A percentile compares a stretch with the other conserved stretches of the same genome.
phyloP scores from a whole-genome alignment of 2,329 filamentous ascomycete genomes.

The Aspergillus glaucus region DNA sequence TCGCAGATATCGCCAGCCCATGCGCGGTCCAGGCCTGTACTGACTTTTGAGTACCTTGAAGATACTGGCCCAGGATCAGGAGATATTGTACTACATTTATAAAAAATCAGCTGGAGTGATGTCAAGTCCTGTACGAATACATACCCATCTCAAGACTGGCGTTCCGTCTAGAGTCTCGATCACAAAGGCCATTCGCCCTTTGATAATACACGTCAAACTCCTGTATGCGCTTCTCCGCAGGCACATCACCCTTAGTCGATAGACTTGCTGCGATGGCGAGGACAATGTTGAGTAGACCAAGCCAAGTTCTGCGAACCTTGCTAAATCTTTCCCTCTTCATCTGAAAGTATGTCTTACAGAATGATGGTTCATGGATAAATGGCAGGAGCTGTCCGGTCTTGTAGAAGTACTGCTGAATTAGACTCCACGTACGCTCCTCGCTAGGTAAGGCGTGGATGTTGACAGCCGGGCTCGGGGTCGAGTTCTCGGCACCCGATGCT shows the following conservation, averaged over 20 bases:
- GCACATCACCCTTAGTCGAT: slow-evolving; percentile 4
- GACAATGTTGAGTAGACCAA: slow-evolving; percentile 26
- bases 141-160: slow-evolving; percentile 13
- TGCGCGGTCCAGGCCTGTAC: slow-evolving; percentile 51
- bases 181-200: slow-evolving; percentile 15
- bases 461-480: neutral
- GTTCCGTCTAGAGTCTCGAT: slow-evolving; percentile 13
- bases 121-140: neutral
- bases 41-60: slow-evolving; percentile 50
- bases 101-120: neutral
- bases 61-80: slow-evolving; percentile 46
- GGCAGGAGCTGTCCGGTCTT: slow-evolving; percentile 25
- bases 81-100: slow-evolving; percentile 41
- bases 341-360: slow-evolving; percentile 21
- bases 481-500: neutral
- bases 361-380: slow-evolving; percentile 20
- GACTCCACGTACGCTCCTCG: slow-evolving; percentile 6
- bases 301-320: slow-evolving; percentile 22
- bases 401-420: slow-evolving; percentile 17
- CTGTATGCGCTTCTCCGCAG: slow-evolving; percentile 6
- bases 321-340: slow-evolving; percentile 14
- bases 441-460: slow-evolving; percentile 13
- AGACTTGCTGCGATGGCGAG: slow-evolving; percentile 22
- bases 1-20: slow-evolving; percentile 47
- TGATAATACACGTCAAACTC: slow-evolving; percentile 17